Evolutionary conservation across 2,329 filamentous ascomycete species (phyloP).

Genomic region (Colletotrichum navitas): DNA sequence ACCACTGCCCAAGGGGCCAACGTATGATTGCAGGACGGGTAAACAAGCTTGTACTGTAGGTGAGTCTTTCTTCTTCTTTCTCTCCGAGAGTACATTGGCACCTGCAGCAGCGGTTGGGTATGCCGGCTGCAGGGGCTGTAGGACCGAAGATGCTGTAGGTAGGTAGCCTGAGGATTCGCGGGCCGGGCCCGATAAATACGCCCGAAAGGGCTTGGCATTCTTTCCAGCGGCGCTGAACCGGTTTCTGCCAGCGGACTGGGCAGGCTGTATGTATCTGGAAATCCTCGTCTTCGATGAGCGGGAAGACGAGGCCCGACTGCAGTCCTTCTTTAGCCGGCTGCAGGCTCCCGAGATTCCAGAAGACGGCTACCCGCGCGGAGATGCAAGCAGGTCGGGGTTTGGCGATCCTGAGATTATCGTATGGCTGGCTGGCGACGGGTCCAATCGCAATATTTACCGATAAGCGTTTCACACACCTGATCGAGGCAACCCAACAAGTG

Average conservation of each 20-base stretch:
- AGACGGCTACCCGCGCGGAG: constrained; percentile 24
- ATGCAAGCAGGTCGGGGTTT: not conserved
- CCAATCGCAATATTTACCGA: constrained; percentile 37
- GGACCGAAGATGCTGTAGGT: constrained; percentile 10
- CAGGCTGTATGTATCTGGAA: not conserved
- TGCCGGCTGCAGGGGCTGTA: constrained; percentile 23
- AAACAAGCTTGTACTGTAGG: constrained; percentile 24
- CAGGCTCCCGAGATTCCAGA: constrained; percentile 28
- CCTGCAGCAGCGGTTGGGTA: constrained; percentile 31
- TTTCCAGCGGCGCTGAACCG: constrained; percentile 5
- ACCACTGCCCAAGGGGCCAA: constrained; percentile 21
- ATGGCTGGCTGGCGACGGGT: constrained; percentile 6
- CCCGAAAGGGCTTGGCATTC: constrained; percentile 11
- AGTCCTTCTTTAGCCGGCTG: constrained; percentile 31
- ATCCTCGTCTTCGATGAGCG: not conserved
- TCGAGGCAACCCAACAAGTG: constrained; percentile 3
- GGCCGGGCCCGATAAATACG: constrained; percentile 10
- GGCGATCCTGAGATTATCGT: constrained; percentile 29
- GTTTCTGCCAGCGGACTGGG: not conserved
- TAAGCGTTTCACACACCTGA: constrained; percentile 14
- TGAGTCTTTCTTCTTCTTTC: constrained; percentile 2
- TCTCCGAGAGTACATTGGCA: constrained; percentile 36
- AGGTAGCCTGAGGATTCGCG: constrained; percentile 14
- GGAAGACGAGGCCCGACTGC: constrained; percentile 6
- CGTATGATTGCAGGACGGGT: constrained; percentile 35